Conservation (phyloP, 345 rosid genomes). For the Psidium friedrichsthalianum region DNA sequence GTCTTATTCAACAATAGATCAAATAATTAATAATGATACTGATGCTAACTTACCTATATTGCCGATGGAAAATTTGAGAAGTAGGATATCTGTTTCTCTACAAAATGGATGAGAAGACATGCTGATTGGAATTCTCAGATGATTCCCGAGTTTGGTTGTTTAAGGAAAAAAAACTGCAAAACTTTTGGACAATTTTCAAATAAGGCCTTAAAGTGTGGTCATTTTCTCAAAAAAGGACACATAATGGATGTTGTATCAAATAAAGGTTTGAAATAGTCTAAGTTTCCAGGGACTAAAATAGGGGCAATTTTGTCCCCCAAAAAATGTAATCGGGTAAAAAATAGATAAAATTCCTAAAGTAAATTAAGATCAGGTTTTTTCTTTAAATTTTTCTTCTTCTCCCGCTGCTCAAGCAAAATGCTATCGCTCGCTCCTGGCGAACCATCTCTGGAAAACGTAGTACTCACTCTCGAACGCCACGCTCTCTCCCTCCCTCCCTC, state of each 20-base stretch:
- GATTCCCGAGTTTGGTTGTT: neutral
- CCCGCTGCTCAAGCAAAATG: neutral
- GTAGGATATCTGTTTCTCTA: neutral
- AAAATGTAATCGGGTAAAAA: neutral
- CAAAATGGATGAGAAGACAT: neutral
- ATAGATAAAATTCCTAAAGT: neutral
- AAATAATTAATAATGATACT: neutral
- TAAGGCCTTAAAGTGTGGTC: too few species aligned
- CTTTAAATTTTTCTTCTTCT: neutral
- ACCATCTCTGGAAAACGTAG: neutral
- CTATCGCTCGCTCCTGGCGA: neutral
- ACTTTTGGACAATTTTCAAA: too few species aligned
- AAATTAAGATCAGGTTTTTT: neutral
- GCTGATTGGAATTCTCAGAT: neutral
- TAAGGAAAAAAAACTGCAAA: neutral
- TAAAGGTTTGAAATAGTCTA: too few species aligned
- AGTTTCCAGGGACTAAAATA: neutral
- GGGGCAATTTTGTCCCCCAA: neutral
- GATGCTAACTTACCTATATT: neutral
- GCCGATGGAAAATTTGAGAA: neutral
- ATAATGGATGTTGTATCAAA: too few species aligned
- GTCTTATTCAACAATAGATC: neutral
- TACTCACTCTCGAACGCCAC: neutral
- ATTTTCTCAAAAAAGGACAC: too few species aligned
- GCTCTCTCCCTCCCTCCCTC: neutral